These are phyloP conservation scores for Quercus parvula DNA, from an alignment of 306 rosid genomes.

Conservation along the genomic window DNA sequence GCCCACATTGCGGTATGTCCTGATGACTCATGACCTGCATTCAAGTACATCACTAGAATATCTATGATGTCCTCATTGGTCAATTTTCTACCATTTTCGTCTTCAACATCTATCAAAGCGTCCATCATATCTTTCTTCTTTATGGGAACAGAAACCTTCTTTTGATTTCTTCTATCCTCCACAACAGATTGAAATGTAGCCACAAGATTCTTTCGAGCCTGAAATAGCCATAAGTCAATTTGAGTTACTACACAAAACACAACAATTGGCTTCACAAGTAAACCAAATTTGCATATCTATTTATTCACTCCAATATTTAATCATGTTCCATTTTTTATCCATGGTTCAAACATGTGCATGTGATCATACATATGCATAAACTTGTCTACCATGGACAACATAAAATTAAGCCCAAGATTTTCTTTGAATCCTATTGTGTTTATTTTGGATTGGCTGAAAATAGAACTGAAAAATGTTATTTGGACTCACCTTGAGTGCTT, in stretches of 20 bases:
- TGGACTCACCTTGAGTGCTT: constrained; percentile 60
- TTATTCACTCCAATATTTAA: no score
- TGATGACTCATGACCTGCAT: constrained; percentile 95
- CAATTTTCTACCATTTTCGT: constrained; percentile 68
- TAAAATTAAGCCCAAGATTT: no score
- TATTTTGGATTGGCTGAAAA: background rate
- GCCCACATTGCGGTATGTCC: constrained; percentile 96
- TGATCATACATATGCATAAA: no score
- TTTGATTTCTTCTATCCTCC: constrained; percentile 44
- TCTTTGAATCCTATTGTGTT: background rate
- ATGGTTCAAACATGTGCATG: no score
- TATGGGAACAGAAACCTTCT: background rate
- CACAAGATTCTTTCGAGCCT: constrained; percentile 78
- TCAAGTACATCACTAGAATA: constrained; percentile 79
- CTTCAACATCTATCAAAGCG: constrained; percentile 67
- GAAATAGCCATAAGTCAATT: background rate
- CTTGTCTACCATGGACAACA: no score
- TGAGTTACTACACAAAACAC: background rate
- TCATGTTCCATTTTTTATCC: no score
- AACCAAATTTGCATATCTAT: background rate
- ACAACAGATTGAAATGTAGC: constrained; percentile 62
- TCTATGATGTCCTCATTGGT: constrained; percentile 69
- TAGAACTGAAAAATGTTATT: background rate
- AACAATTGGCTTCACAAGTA: background rate
- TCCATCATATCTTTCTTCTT: constrained; percentile 84